Base-by-base conservation (phyloP, 768 basidiomycete species). In the Mycena olivaceomarginata region DNA sequence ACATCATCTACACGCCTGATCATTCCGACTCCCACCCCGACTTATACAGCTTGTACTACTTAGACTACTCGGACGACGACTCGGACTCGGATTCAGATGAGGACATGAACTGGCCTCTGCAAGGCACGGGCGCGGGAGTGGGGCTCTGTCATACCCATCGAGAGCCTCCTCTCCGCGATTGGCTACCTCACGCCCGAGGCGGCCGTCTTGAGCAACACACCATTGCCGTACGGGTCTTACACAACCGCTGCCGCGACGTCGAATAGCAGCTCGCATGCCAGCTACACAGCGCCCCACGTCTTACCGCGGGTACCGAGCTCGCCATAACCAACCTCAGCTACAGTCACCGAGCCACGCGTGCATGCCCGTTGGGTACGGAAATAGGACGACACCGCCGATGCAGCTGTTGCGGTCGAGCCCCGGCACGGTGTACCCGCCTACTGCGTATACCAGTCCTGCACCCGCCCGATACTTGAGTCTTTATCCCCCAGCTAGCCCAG, bases 161-260 rank as follows among this genome's bases (percentile, higher is more conserved):
- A 75, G 43, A 70, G 11, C n/a, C 48, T 75, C 18, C 74, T 75
- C 67, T 64, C 64, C 20, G 40, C 53, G 5, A 70, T 75, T 68
- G 74, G 69, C 45, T 75, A 75, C 69, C 74, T 75, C 20, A n/a
- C 63, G 53, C 74, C 74, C 20, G 69, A 75, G 41, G 74, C 69
- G 18, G 68, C 68, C 20, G 63, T 75, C 63, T 12, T 67, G 43
- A 66, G 66, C 46, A 46, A 48, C 43, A 70, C 59, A 63, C 53
- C 51, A 43, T 75, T 68, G 53, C 74, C 74, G 20, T 75, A 75
- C n/a, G 64, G 74, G 1, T 74, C 72, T 7, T 68, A 70, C 67
- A n/a, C 74, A n/a, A 16, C 13, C 67, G 46, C 74, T 75, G 48
- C 67, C 74, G 25, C 22, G 46, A 13, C 37, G 22, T 48, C 46